Base-by-base conservation (phyloP, 495 filamentous ascomycete species). In the Pseudotulostoma volvatum region DNA sequence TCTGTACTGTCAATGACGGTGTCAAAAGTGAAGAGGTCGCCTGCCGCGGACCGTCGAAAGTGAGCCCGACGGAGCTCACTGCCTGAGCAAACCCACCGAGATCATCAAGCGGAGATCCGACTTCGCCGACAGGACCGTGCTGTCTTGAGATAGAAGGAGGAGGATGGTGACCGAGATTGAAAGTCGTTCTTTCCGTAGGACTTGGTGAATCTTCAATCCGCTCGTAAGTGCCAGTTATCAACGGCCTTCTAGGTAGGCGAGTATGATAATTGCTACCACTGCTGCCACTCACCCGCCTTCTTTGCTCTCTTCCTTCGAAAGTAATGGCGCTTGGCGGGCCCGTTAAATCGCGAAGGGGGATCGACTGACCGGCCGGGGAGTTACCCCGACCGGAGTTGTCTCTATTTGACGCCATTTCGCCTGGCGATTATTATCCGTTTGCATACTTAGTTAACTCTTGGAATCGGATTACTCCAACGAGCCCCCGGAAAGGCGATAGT, bases 311-410 rank as follows among this genome's bases (percentile, higher is more conserved):
- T 18, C 61, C 43, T 34, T 55, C 44, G 35, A 49, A 36, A 46
- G 46, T 42, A 37, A 36, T 28, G 39, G 43, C 38, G 42, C 69
- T 71, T 33, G 73, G 67, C 23, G 70, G 61, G 38, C 73, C 68
- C 20, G 76, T 74, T 35, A 94, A 75, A 55, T 93, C 77, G 54
- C 80, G 79, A 35, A 95, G 64, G 34, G 87, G 84, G 57, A 94
- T 93, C 31, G 79, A 79, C 43, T 84, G 79, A 36, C 70, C 60
- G 21, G 71, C 55, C 30, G 68, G 45, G 41, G 64, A 50, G 19
- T 65, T 51, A 37, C 63, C 51, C 44, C 67, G 56, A 44, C 63
- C 57, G 51, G 66, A 56, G 45, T 59, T 62, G 23, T 61, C 60
- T 51, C 62, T 66, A 57, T 68, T 62, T 36, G 72, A 70, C 58